Percentiles rank a stretch among this genome's conserved stretches.
Evolutionary conservation across 2,329 filamentous ascomycete genomes (phyloP).

Genomic region (Diplodia scrobiculata): DNA sequence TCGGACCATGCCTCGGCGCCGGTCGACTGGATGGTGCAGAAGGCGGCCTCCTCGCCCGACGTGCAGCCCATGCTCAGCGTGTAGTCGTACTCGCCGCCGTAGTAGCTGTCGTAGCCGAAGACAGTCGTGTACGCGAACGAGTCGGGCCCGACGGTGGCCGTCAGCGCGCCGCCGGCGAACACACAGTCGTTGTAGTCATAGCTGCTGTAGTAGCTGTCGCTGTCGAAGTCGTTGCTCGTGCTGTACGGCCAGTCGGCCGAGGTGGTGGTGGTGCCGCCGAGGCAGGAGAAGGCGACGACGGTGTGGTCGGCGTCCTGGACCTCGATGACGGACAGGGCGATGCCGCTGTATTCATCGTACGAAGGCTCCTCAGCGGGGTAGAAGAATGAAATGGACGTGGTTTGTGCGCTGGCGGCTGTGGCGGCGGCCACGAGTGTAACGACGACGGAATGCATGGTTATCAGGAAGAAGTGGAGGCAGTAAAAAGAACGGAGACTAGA

Average conservation of each 20-base stretch:
- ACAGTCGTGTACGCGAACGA: constrained; percentile 1
- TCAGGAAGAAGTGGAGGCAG: background rate
- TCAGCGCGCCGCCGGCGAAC: constrained; percentile 6
- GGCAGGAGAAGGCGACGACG: constrained; percentile 5
- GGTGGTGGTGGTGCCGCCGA: background rate
- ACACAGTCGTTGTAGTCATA: background rate
- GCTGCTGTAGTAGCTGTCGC: background rate
- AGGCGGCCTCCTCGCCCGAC: background rate
- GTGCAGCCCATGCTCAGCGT: constrained; percentile 13
- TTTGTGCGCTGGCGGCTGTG: constrained; percentile 7
- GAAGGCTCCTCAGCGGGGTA: background rate
- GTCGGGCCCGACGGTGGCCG: constrained; percentile 9
- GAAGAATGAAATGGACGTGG: constrained; percentile 8
- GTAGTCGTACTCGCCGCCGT: background rate
- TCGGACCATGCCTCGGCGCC: constrained; percentile 13
- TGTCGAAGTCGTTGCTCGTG: background rate
- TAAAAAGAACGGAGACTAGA: too few species aligned
- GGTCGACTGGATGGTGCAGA: background rate
- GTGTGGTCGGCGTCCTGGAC: constrained; percentile 10
- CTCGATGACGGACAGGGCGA: constrained; percentile 16
- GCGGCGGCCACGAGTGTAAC: constrained; percentile 15
- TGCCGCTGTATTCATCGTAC: background rate
- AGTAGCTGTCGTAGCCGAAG: background rate
- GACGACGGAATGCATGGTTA: constrained; percentile 13
- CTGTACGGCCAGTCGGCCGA: background rate